phyloP scores from a whole-genome alignment of 306 rosid species.

The Hippophae gyantsensis region DNA sequence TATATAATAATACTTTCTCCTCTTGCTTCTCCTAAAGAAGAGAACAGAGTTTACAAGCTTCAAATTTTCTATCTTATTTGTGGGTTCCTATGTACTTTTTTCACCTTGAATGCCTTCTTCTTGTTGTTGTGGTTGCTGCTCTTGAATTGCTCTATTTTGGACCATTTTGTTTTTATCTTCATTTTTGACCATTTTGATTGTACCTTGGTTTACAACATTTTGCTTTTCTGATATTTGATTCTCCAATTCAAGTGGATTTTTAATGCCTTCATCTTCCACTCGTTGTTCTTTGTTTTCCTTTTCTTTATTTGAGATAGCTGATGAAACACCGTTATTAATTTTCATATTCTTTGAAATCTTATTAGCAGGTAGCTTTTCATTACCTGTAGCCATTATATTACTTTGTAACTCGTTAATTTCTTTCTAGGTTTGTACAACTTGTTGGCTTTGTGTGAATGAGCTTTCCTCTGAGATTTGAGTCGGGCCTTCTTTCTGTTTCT shows the following conservation, averaged over 20 bases:
- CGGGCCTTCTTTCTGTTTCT: slow-evolving; percentile 14
- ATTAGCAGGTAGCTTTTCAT: not conserved
- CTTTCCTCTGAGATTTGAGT: slow-evolving; percentile 44
- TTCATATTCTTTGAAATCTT: not conserved
- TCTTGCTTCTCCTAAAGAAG: too few species aligned
- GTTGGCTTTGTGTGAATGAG: slow-evolving; percentile 27
- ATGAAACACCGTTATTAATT: not conserved
- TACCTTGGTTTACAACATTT: slow-evolving; percentile 2
- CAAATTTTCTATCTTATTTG: too few species aligned
- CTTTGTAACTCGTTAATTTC: not conserved
- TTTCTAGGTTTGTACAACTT: not conserved
- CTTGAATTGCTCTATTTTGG: slow-evolving; percentile 1
- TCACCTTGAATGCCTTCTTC: not conserved
- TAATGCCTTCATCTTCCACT: slow-evolving; percentile 20
- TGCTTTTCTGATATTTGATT: slow-evolving; percentile 12
- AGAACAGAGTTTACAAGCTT: too few species aligned
- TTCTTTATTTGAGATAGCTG: not conserved
- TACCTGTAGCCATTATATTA: not conserved
- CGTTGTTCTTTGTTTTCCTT: slow-evolving; percentile 3
- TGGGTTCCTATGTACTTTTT: slow-evolving; percentile 6
- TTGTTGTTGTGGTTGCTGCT: not conserved
- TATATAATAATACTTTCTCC: too few species aligned
- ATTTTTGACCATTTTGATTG: not conserved
- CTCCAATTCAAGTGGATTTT: slow-evolving; percentile 23
- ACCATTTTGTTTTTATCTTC: slow-evolving; percentile 23